Evolutionary conservation across 2,329 filamentous ascomycete genomes (phyloP).

Genomic region (Diplodia intermedia): DNA sequence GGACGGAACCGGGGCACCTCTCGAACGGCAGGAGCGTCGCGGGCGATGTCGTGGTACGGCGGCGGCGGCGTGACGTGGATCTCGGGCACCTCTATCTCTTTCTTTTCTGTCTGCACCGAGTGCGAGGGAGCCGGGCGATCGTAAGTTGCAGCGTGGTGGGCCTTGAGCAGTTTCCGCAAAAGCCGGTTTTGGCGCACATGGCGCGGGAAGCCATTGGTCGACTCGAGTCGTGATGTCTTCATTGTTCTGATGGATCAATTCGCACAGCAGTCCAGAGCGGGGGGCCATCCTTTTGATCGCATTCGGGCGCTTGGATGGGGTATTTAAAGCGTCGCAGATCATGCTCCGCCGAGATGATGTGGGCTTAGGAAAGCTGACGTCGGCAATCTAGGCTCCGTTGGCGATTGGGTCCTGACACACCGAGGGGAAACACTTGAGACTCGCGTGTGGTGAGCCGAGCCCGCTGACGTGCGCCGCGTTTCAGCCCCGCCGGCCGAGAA

Average conservation of each 20-base stretch:
- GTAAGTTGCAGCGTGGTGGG: neutral
- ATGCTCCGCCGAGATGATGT: neutral
- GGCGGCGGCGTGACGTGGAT: neutral
- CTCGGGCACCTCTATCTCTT: neutral
- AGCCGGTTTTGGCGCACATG: neutral
- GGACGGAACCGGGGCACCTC: neutral
- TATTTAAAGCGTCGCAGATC: constrained; percentile 4
- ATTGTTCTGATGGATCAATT: neutral
- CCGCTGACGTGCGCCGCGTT: constrained; percentile 17
- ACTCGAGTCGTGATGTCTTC: constrained; percentile 4
- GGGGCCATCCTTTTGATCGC: neutral
- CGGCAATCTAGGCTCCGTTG: constrained; percentile 2
- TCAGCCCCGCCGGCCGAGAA: neutral
- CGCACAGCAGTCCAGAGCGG: neutral
- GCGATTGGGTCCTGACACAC: constrained; percentile 10
- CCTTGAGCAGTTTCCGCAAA: constrained; percentile 8
- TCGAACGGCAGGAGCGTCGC: neutral
- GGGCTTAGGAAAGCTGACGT: neutral
- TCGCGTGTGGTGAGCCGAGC: constrained; percentile 7
- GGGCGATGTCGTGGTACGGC: neutral
- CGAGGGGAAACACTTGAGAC: constrained; percentile 10
- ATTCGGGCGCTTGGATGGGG: constrained; percentile 11
- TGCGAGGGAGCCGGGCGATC: neutral
- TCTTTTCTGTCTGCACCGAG: neutral
- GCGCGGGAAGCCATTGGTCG: neutral